Base-by-base conservation (phyloP, 352 stramenopile species). In the Globisporangium polare region DNA sequence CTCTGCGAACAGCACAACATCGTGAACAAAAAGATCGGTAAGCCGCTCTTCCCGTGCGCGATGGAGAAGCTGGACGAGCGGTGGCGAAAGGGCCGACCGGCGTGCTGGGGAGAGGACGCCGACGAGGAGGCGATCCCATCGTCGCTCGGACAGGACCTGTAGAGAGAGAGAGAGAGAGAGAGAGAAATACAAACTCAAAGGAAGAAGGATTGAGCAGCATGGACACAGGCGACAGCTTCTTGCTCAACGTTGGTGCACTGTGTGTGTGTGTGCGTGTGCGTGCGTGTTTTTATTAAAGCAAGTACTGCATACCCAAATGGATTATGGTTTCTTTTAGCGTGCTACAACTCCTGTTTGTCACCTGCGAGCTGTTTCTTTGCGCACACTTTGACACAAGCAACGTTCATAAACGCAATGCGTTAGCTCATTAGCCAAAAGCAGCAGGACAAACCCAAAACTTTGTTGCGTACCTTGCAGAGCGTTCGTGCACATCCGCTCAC, bases 1-100 rank as follows among this genome's bases (percentile, higher is more conserved):
- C 74, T 99, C 17, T 99, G 97, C 68, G 88, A 98, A 65, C 95
- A 99, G 71, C 97, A 99, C 81, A 99, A 99, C 76, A 73, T 94
- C 51, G 96, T 99, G 31, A 99, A 99, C 77, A 84, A 96, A 71
- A 99, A 99, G 74, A 84, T 99, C 55, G 87, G 94, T 60, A 99
- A 99, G 69, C 78, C 87, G 17, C 31, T 89, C 5, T 99, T 99
- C 74, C 62, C 92, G 49, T 99, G 97, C 69, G 89, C 83, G 43
- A 92, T 98, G 62, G 69, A 92, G 29, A 95, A 88, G 26, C 77
- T 99, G 18, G 89, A 99, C 66, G 84, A 98, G 68, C 78, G 96
- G 62, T 99, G 97, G 97, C 77, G 86, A 42, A 98, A 93, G 47
- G 97, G 95, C 4, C 88, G 75, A 12, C 69, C 90, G 2, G 81